Evolutionary conservation across 2,329 filamentous ascomycete species (phyloP).

Genomic region (Nothopassalora personata): DNA sequence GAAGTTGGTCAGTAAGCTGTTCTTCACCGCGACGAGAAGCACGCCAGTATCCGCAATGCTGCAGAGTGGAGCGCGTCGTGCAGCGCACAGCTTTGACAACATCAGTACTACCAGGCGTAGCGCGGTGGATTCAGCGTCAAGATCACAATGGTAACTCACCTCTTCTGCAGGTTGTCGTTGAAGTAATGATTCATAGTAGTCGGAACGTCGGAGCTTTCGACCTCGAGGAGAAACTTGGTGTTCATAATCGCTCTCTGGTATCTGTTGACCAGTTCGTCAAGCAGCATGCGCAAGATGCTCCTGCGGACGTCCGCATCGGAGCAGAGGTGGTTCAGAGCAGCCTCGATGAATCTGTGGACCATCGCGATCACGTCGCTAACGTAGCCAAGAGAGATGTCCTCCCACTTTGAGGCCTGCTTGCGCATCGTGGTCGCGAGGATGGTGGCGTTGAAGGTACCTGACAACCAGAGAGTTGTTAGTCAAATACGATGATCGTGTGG

Average conservation of each 20-base stretch:
- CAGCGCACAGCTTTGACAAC: no score
- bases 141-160: conserved; percentile 21
- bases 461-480: neutral
- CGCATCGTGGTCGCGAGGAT: conserved; percentile 35
- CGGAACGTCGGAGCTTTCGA: conserved; percentile 46
- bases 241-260: conserved; percentile 50
- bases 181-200: conserved; percentile 53
- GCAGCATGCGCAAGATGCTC: conserved; percentile 41
- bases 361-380: conserved; percentile 48
- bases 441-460: conserved; percentile 41
- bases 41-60: no score
- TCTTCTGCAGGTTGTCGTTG: conserved; percentile 41
- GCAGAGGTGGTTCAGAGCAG: conserved; percentile 42
- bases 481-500: neutral
- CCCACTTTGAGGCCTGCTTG: conserved; percentile 47
- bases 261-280: conserved; percentile 41
- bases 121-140: no score
- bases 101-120: no score
- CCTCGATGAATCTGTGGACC: conserved; percentile 50
- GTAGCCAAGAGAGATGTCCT: conserved; percentile 44
- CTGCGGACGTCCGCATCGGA: conserved; percentile 40
- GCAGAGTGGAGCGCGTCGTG: no score
- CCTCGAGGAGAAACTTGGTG: conserved; percentile 47
- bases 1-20: conserved; percentile 3
- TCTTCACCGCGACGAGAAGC: neutral